These are phyloP conservation scores for Candida qinlingensis DNA, from an alignment of 805 yeast genomes.

Conservation along the genomic window DNA sequence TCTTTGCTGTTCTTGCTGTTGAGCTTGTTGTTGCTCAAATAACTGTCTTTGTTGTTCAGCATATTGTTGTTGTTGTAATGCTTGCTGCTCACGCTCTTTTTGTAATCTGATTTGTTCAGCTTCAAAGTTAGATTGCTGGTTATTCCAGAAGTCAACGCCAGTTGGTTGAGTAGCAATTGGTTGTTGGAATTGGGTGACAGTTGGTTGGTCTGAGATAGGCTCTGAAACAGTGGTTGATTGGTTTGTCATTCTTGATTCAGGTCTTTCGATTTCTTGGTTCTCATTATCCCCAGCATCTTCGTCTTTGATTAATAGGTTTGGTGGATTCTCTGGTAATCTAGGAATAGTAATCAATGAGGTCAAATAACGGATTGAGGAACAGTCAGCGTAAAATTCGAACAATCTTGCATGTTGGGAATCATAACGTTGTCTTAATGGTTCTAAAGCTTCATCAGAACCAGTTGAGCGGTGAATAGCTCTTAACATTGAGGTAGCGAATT, in stretches of 20 bases:
- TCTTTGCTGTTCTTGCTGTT: conserved; percentile 62
- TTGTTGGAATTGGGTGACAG: conserved; percentile 31
- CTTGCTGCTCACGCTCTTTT: conserved; percentile 58
- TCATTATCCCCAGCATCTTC: conserved; percentile 18
- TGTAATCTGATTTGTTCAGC: conserved; percentile 56
- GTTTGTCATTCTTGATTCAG: conserved; percentile 18
- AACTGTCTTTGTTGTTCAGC: conserved; percentile 65
- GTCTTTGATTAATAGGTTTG: conserved; percentile 26
- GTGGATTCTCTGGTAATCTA: conserved; percentile 33
- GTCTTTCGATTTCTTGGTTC: conserved; percentile 12
- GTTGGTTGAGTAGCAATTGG: conserved; percentile 51
- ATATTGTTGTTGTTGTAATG: conserved; percentile 59
- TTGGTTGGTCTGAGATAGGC: conserved; percentile 43
- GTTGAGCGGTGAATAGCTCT: conserved; percentile 77
- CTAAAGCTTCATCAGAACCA: conserved; percentile 69
- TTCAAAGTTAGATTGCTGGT: conserved; percentile 48
- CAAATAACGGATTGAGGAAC: conserved; percentile 76
- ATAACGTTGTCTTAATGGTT: conserved; percentile 68
- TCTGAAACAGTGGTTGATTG: conserved; percentile 22
- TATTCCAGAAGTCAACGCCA: conserved; percentile 40
- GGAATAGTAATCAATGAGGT: conserved; percentile 81
- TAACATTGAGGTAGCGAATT: conserved; percentile 84
- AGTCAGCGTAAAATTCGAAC: conserved; percentile 83
- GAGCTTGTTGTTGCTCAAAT: conserved; percentile 67
- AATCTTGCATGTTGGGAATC: conserved; percentile 53